Conservation (phyloP, 495 filamentous ascomycete species). For the Penicillium dipodomyicola region DNA sequence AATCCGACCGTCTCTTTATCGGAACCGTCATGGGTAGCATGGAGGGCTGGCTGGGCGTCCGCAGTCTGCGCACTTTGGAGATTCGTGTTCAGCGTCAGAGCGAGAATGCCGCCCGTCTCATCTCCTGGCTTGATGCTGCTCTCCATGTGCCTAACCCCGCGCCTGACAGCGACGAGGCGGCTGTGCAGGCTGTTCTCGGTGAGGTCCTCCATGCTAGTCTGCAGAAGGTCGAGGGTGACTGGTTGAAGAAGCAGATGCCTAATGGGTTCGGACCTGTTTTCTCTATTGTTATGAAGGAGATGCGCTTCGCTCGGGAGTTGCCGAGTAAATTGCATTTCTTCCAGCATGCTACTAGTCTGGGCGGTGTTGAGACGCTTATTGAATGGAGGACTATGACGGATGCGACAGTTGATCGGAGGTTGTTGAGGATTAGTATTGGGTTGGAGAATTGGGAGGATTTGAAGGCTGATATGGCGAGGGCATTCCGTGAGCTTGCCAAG, state of each 20-base stretch:
- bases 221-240: constrained; percentile 63
- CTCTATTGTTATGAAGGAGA: constrained; percentile 60
- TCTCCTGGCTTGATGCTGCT: constrained; percentile 62
- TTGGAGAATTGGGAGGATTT: constrained; percentile 87
- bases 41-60: constrained; percentile 87
- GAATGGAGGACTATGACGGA: constrained; percentile 74
- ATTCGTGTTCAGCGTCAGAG: constrained; percentile 75
- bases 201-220: constrained; percentile 73
- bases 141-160: constrained; percentile 34
- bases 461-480: constrained; percentile 67
- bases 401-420: constrained; percentile 60
- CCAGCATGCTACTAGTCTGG: constrained; percentile 91
- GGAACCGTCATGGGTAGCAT: constrained; percentile 86
- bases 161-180: constrained; percentile 36
- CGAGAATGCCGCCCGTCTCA: constrained; percentile 62
- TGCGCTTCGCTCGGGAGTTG: constrained; percentile 59
- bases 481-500: constrained; percentile 45
- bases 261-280: constrained; percentile 90
- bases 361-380: constrained; percentile 91
- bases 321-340: constrained; percentile 79
- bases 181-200: constrained; percentile 52
- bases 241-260: constrained; percentile 89
- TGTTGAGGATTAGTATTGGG: constrained; percentile 82
- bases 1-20: constrained; percentile 65
- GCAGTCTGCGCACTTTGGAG: constrained; percentile 83